These are phyloP conservation scores for Purshia tridentata DNA, from an alignment of 306 rosid genomes.

Conservation along the genomic window DNA sequence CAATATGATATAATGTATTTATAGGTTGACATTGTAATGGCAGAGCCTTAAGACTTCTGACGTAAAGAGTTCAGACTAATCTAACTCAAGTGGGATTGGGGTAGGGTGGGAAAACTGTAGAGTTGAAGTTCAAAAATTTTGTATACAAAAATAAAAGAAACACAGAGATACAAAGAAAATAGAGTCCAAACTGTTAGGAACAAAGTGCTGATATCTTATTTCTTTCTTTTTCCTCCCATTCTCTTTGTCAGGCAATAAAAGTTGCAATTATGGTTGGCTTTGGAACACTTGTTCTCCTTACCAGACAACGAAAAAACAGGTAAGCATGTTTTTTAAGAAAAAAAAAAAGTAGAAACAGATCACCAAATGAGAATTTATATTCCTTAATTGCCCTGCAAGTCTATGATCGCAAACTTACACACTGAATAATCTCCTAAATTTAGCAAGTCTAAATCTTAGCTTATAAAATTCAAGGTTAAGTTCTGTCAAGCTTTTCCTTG, in stretches of 20 bases:
- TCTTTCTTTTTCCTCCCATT: slow-evolving; percentile 1
- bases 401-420: no score
- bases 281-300: slow-evolving; percentile 73
- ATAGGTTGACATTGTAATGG: neutral
- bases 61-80: neutral
- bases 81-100: no score
- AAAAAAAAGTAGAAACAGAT: neutral
- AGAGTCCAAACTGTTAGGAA: neutral
- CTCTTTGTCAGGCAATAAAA: slow-evolving; percentile 56
- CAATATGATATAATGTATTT: neutral
- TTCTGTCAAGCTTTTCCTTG: no score
- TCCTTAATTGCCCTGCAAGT: no score
- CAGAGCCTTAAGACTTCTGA: neutral
- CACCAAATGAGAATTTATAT: no score
- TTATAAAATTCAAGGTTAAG: no score
- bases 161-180: neutral
- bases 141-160: no score
- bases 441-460: no score
- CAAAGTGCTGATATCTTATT: neutral
- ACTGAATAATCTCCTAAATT: no score
- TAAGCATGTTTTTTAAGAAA: neutral
- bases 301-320: slow-evolving; percentile 66
- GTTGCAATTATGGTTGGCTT: slow-evolving; percentile 75
- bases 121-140: no score
- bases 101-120: no score